Percentiles rank a stretch among this genome's conserved stretches.
phyloP scores from a whole-genome alignment of 1,284 basidiomycete species.

The Leccinum laetum region DNA sequence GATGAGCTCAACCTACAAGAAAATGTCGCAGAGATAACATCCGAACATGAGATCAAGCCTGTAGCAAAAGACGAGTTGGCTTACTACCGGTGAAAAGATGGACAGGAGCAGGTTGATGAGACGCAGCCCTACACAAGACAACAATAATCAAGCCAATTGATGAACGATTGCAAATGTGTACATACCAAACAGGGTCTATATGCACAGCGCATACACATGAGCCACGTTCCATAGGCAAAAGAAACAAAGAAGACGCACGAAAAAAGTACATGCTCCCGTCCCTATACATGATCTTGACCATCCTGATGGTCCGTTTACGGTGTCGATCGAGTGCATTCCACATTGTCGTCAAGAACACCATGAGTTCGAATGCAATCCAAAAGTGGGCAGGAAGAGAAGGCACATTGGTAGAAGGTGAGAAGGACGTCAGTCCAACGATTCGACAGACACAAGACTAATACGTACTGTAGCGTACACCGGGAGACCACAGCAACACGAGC shows the following conservation, averaged over 20 bases:
- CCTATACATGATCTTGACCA: constrained; percentile 18
- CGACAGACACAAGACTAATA: neutral
- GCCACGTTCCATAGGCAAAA: neutral
- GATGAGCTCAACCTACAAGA: no score
- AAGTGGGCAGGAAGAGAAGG: neutral
- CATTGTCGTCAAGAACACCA: constrained; percentile 34
- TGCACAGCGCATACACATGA: neutral
- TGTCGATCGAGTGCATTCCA: constrained; percentile 39
- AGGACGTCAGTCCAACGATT: neutral
- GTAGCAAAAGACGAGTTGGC: no score
- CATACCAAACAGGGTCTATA: constrained; percentile 7
- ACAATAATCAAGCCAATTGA: no score
- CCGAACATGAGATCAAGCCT: no score
- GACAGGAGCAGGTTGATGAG: no score
- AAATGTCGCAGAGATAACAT: no score
- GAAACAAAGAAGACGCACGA: constrained; percentile 27
- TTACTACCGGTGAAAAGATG: no score
- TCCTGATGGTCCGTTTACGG: constrained; percentile 19
- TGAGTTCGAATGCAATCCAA: constrained; percentile 38
- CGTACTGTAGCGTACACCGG: constrained; percentile 31
- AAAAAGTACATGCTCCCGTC: constrained; percentile 37
- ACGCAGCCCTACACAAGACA: no score
- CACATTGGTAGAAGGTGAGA: neutral
- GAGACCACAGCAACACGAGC: neutral
- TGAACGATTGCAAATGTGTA: no score